phyloP scores from a whole-genome alignment of 176 grass and related monocot genomes.

The Zoysia japonica region DNA sequence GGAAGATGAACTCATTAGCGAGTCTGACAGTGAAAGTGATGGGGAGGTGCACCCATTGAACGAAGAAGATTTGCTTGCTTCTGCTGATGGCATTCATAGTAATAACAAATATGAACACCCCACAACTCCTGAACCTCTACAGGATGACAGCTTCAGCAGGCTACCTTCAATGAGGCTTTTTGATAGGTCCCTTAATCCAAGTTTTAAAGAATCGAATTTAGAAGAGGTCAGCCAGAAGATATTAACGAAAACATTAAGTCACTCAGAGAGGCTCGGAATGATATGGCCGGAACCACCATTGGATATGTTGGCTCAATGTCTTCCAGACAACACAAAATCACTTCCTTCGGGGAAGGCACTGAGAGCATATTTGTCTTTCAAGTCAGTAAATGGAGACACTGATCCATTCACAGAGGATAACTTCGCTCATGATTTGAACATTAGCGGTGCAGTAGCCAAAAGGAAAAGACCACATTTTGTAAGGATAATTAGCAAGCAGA shows the following conservation, averaged over 20 bases:
- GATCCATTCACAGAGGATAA: conserved; percentile 45
- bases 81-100: conserved; percentile 30
- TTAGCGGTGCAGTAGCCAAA: conserved; percentile 40
- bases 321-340: conserved; percentile 41
- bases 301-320: conserved; percentile 56
- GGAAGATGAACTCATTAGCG: conserved; percentile 64
- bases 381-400: conserved; percentile 53
- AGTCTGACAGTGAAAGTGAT: conserved; percentile 73
- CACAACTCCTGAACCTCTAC: conserved; percentile 30
- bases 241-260: conserved; percentile 65
- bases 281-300: conserved; percentile 89
- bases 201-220: conserved; percentile 48
- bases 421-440: conserved; percentile 52
- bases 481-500: conserved; percentile 98
- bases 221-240: conserved; percentile 59
- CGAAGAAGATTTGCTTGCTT: conserved; percentile 42
- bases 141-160: conserved; percentile 37
- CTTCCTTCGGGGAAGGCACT: conserved; percentile 46
- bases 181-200: conserved; percentile 57
- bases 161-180: conserved; percentile 55
- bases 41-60: conserved; percentile 59
- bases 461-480: conserved; percentile 75
- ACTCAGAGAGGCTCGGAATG: conserved; percentile 87
- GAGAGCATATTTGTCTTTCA: conserved; percentile 58
- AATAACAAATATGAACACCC: conserved; percentile 31